Conservation (phyloP, 192 early-diverging fungal genomes). For the Linnemannia zychae region DNA sequence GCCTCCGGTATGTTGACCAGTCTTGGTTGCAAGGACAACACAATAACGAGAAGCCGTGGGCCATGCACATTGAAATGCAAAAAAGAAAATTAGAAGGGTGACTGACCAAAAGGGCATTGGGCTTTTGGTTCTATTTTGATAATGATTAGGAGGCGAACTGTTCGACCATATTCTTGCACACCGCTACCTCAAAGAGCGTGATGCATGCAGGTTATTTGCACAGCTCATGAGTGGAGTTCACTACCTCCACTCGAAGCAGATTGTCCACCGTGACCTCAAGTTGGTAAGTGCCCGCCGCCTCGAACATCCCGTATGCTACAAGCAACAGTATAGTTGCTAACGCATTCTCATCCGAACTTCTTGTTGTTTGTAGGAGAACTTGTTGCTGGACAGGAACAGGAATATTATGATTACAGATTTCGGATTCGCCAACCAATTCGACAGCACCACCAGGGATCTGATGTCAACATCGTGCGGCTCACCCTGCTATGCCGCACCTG, state of each 20-base stretch:
- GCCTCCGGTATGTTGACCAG: slow-evolving; percentile 80
- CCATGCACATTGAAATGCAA: background rate
- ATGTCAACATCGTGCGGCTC: slow-evolving; percentile 97
- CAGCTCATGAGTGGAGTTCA: slow-evolving; percentile 93
- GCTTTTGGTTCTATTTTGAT: background rate
- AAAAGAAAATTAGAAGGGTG: background rate
- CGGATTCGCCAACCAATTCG: slow-evolving; percentile 96
- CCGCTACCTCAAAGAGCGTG: slow-evolving; percentile 93
- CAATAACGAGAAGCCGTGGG: background rate
- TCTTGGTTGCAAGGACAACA: slow-evolving; percentile 28
- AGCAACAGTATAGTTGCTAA: background rate
- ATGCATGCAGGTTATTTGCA: slow-evolving; percentile 92
- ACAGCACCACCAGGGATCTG: slow-evolving; percentile 79
- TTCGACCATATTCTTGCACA: slow-evolving; percentile 98
- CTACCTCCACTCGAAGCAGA: slow-evolving; percentile 93
- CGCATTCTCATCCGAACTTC: background rate
- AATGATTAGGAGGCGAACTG: slow-evolving; percentile 86
- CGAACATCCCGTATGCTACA: background rate
- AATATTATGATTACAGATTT: slow-evolving; percentile 99
- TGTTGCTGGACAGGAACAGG: slow-evolving; percentile 91
- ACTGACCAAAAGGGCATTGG: background rate
- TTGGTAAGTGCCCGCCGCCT: slow-evolving; percentile 68
- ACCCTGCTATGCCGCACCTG: slow-evolving; percentile 99
- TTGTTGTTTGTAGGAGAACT: slow-evolving; percentile 79
- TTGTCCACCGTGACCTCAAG: slow-evolving; percentile 98